Evolutionary conservation across 2,329 filamentous ascomycete genomes (phyloP).

Genomic region (Fusarium gaditjirri): DNA sequence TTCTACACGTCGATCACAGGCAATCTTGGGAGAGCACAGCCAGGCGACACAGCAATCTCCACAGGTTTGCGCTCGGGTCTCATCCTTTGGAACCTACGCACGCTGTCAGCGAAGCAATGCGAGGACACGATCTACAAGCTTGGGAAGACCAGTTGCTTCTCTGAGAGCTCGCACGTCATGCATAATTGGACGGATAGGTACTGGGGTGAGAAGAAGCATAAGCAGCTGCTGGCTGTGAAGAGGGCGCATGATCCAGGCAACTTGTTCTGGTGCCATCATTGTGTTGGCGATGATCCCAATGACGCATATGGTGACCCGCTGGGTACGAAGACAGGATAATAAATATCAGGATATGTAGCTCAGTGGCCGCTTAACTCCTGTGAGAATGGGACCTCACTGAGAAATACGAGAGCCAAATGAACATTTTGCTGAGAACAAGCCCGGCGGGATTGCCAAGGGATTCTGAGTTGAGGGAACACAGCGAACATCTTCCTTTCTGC

Average conservation of each 20-base stretch:
- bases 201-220: neutral
- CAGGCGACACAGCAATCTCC: neutral
- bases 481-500: neutral
- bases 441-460: no score
- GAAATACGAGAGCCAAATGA: no score
- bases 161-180: constrained; percentile 12
- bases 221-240: constrained; percentile 3
- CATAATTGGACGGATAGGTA: constrained; percentile 6
- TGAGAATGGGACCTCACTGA: no score
- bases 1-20: neutral
- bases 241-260: neutral
- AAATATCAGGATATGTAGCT: no score
- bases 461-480: no score
- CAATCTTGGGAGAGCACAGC: neutral
- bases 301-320: neutral
- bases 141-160: neutral
- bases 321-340: neutral
- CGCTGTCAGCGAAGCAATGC: neutral
- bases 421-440: no score
- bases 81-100: constrained; percentile 4
- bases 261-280: constrained; percentile 12
- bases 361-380: no score
- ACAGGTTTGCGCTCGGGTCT: neutral
- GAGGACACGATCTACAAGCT: constrained; percentile 5
- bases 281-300: neutral